Base-by-base conservation (phyloP, 805 yeast species). In the Torulaspora microellipsoides region DNA sequence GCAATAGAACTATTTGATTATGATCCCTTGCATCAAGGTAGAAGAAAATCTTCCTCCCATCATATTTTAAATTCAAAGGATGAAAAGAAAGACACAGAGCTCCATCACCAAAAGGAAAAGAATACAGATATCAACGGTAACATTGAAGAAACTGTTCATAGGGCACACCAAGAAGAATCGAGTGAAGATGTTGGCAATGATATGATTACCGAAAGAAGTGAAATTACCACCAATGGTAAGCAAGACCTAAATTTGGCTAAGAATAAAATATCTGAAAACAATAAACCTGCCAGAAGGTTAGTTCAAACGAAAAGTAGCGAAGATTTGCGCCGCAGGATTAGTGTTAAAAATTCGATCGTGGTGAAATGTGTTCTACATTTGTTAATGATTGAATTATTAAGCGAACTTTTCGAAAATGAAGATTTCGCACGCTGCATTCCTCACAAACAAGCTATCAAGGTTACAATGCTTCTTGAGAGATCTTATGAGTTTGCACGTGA, bases 311-410 rank as follows among this genome's bases (percentile, higher is more conserved):
- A 47, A 41, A 58, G 71, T 40, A 55, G 66, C 15, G 75, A 70
- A 25, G 67, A 72, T 30, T 42, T 69, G 32, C 70, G 65, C 31
- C 66, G 69, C 42, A 73, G 72, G 53, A 65, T 78, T 15, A 75
- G 70, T 46, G 77, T 78, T 15, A 83, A 81, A 57, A 80, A 87
- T 23, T 73, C 84, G 0, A 87, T 91, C 58, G 95, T 93, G 34
- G 87, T 89, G 36, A 90, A 90, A 64, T 88, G 97, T 66, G 95
- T 93, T 15, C 70, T 91, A 52, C 98, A 93, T 60, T 69, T 91
- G 45, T 73, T 90, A 57, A 78, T 93, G 79, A 89, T 93, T 56
- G 96, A 91, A 61, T 77, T 87, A 0, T 71, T 88, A 20, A 80
- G 85, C 47, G 98, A 89, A 56, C 66, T 91, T 38, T 79, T 89